Evolutionary conservation across 23 red algal species (phyloP).

Genomic region (Gracilaria domingensis): DNA sequence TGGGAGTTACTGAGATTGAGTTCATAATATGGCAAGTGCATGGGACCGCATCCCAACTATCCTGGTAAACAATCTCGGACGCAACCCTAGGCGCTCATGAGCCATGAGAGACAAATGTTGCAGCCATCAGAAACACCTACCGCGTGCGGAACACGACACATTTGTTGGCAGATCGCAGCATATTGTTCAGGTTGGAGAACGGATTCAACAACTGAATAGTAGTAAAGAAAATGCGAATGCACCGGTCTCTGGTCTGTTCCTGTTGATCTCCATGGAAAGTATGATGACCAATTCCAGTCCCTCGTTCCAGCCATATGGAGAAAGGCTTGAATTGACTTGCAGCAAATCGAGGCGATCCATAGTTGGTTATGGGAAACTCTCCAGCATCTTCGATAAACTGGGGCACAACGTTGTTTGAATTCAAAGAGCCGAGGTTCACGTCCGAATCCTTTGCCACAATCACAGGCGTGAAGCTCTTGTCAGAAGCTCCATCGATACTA

Average conservation of each 20-base stretch:
- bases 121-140: too few relatives aligned
- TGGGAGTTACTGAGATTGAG: too few relatives aligned
- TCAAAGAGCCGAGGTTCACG: constrained; percentile 16
- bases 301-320: neutral
- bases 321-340: constrained; percentile 48
- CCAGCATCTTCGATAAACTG: neutral
- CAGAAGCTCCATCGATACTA: neutral
- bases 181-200: neutral
- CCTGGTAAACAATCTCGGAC: too few relatives aligned
- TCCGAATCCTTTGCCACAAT: neutral
- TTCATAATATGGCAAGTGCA: too few relatives aligned
- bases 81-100: too few relatives aligned
- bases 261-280: constrained; percentile 29
- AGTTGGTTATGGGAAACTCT: constrained; percentile 6
- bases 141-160: constrained; percentile 46
- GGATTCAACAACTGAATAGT: constrained; percentile 5
- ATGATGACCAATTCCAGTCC: constrained; percentile 34
- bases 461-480: constrained; percentile 9
- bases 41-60: too few relatives aligned
- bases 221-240: constrained; percentile 43
- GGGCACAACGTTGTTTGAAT: constrained; percentile 27
- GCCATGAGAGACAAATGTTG: too few relatives aligned
- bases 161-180: constrained; percentile 30
- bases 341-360: constrained; percentile 13
- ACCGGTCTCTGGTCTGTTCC: too few relatives aligned